A percentile compares a stretch with the other conserved stretches of the same genome.
Conservation (phyloP, 1,139 yeast species). For the Ogataea hybrid region DNA sequence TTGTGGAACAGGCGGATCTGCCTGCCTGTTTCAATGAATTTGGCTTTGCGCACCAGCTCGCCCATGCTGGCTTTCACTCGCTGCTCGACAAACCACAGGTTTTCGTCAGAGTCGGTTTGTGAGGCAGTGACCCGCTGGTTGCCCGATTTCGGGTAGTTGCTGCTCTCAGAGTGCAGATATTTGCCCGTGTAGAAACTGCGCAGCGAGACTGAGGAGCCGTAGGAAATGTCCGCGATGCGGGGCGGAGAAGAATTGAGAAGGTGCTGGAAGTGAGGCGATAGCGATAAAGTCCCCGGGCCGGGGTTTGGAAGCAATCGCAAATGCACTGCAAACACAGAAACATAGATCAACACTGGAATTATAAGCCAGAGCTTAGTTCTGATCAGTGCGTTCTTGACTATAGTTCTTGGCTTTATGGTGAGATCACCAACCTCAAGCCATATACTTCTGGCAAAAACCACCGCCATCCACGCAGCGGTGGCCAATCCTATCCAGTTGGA, state of each 20-base stretch:
- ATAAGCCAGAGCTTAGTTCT: conserved; percentile 39
- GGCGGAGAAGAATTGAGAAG: conserved; percentile 42
- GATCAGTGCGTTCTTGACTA: conserved; percentile 35
- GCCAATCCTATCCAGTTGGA: conserved; percentile 55
- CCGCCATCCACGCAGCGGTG: conserved; percentile 50
- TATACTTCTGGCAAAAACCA: conserved; percentile 41
- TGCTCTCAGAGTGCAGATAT: conserved; percentile 67
- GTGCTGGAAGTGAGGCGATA: conserved; percentile 60
- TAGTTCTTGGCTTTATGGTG: conserved; percentile 33
- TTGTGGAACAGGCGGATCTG: conserved; percentile 61
- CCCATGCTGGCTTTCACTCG: conserved; percentile 23
- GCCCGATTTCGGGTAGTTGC: conserved; percentile 46
- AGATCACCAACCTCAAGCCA: conserved; percentile 65
- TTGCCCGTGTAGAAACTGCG: conserved; percentile 63
- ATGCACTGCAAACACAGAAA: conserved; percentile 49
- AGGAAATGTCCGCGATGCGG: conserved; percentile 51
- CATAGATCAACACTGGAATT: conserved; percentile 52
- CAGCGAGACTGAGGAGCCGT: conserved; percentile 65
- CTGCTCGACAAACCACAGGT: conserved; percentile 66
- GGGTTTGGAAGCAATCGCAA: conserved; percentile 43
- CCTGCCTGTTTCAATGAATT: conserved; percentile 48
- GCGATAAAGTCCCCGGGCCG: conserved; percentile 50
- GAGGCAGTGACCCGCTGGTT: conserved; percentile 72
- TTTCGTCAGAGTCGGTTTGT: conserved; percentile 52
- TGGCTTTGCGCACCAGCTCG: conserved; percentile 29